Percentiles rank a stretch among this genome's conserved stretches.
Evolutionary conservation across 2,329 filamentous ascomycete species (phyloP).

Genomic region (Alternaria infectoria): DNA sequence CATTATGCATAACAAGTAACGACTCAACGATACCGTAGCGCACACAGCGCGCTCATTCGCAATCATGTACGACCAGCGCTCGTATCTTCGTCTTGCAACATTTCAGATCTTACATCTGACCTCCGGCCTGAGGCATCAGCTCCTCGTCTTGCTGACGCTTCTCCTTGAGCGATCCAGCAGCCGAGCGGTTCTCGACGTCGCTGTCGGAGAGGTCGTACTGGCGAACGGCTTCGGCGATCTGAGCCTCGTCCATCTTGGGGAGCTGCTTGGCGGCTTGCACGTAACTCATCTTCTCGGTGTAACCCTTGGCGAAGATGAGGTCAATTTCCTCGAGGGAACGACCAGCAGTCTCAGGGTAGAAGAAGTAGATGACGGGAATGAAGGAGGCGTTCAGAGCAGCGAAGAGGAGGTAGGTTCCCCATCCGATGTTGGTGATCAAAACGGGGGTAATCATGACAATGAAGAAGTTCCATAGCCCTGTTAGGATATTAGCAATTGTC

Average conservation of each 20-base stretch:
- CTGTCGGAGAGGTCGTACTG: conserved; percentile 42
- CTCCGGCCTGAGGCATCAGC: conserved; percentile 23
- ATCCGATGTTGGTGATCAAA: conserved; percentile 45
- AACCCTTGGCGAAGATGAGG: conserved; percentile 54
- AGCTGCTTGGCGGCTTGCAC: conserved; percentile 47
- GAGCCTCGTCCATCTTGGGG: conserved; percentile 41
- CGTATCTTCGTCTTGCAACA: conserved; percentile 1
- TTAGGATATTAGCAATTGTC: too few relatives aligned
- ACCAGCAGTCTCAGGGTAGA: conserved; percentile 63
- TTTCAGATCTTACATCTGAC: conserved; percentile 11
- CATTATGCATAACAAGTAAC: conserved; percentile 13
- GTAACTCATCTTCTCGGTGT: conserved; percentile 45
- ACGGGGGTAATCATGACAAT: conserved; percentile 54
- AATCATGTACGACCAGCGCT: conserved; percentile 23
- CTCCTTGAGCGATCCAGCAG: conserved; percentile 29
- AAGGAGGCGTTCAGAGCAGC: conserved; percentile 60
- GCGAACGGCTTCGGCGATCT: conserved; percentile 41
- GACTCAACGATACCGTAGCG: conserved; percentile 20
- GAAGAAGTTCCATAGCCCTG: conserved; percentile 58
- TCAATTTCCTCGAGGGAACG: conserved; percentile 61
- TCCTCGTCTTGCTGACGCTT: conserved; percentile 30
- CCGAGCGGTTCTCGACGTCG: conserved; percentile 43
- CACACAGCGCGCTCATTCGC: conserved; percentile 18
- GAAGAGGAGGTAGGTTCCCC: conserved; percentile 57
- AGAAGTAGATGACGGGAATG: conserved; percentile 61